Base-by-base conservation (phyloP, 2,329 filamentous ascomycete genomes). In the Pezicula rhizophila region DNA sequence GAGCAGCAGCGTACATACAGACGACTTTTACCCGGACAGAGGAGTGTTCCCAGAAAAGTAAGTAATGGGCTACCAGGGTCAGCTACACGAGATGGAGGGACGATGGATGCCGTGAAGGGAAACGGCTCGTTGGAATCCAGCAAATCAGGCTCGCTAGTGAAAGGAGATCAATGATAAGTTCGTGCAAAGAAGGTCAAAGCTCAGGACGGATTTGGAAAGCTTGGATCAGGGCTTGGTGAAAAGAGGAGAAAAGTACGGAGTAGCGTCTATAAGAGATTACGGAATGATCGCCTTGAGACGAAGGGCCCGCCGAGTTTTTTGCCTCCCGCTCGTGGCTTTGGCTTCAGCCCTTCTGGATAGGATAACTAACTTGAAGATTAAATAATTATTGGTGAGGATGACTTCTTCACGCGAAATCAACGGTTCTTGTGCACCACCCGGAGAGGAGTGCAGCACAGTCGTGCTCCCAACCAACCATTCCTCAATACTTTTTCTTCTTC, bases 211-310 rank as follows among this genome's bases (percentile, higher is more conserved):
- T 14, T 20, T 7, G 17, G 12, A n/a, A 17, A 42, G 40, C 20
- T 25, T 15, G 20, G 18, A 26, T 18, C 20, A 15, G 18, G 18
- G 20, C 25, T n/a, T 15, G 20, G n/a, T 15, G 40, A 25, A 28
- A 26, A n/a, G 6, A 2, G 40, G 40, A 42, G 25, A 11, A n/a
- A n/a, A n/a, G n/a, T n/a, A n/a, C n/a, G 18, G n/a, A 3, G 40
- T 14, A 25, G 40, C 40, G 40, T 28, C 18, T 31, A 26, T 26
- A 23, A 26, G 40, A 42, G 40, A 42, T 42, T 42, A n/a, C 18
- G n/a, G n/a, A 23, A 40, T 40, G 38, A 40, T 40, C 38, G 38
- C 38, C 38, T 40, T 40, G 17, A 23, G 38, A 40, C 38, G 38
- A 40, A 40, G 35, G 18, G 35, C 8, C 35, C 18, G 35, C 35